Conservation (phyloP, 1,284 basidiomycete genomes). For the Apiotrichum gracile region DNA sequence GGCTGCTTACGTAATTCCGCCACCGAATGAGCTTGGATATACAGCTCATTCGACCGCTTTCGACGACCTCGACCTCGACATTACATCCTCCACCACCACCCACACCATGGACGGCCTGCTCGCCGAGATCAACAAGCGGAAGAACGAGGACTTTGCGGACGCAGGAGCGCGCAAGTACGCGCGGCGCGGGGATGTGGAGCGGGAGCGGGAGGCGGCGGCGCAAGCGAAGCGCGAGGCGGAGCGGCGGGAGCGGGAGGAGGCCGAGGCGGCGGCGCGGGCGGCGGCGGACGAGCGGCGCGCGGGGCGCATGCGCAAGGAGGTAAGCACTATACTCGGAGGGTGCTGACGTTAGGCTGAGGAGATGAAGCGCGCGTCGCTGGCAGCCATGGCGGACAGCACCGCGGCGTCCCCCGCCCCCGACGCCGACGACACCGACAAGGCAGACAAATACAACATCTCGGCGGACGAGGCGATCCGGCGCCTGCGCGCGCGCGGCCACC, state of each 20-base stretch:
- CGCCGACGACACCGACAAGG: constrained; percentile 46
- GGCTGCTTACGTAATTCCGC: too few species aligned
- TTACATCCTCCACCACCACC: too few species aligned
- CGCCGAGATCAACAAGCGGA: constrained; percentile 84
- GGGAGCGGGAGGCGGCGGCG: constrained; percentile 62
- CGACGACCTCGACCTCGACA: too few species aligned
- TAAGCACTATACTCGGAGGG: too few species aligned
- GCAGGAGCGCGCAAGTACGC: constrained; percentile 66
- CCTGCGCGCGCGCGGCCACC: constrained; percentile 84
- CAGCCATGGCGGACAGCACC: constrained; percentile 18
- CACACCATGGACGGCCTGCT: constrained; percentile 43
- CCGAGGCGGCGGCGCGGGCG: constrained; percentile 40
- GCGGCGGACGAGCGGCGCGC: constrained; percentile 26
- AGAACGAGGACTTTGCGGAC: constrained; percentile 54
- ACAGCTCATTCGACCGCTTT: too few species aligned
- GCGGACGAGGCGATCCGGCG: constrained; percentile 86
- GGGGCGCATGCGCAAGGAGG: constrained; percentile 36
- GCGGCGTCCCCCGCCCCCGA: constrained; percentile 10
- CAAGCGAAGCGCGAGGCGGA: constrained; percentile 53
- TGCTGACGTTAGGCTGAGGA: constrained; percentile 33
- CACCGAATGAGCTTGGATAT: too few species aligned
- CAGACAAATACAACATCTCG: constrained; percentile 81
- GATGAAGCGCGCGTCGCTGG: constrained; percentile 23
- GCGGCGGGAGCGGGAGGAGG: constrained; percentile 37
- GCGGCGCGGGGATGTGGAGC: constrained; percentile 65